Base-by-base conservation (phyloP, 805 yeast species). In the Peterozyma xylosa region DNA sequence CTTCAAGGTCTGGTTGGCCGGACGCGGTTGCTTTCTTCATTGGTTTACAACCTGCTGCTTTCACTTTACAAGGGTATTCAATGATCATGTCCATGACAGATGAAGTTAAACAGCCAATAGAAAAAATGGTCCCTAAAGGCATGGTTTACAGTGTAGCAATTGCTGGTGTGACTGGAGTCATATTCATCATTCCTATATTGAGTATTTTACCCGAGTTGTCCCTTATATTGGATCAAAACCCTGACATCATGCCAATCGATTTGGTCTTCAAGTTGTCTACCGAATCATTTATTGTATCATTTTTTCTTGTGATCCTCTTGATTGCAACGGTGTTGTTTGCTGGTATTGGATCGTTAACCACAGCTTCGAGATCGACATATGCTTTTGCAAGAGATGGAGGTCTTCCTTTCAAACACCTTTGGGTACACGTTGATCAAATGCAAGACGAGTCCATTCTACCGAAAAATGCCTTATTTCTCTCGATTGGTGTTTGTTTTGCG, bases 361-460 rank as follows among this genome's bases (percentile, higher is more conserved):
- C 95, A 0, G 85, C 89, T 2, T 84, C 93, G 2, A 74, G 95
- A 70, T 74, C 82, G n/a, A 85, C 88, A 0, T 86, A 76, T 57
- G 83, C 87, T 21, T 80, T 86, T 64, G 87, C 91, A 42, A 74
- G 95, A 64, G 95, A 86, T 58, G 86, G 81, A 33, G 95, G 89
- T 0, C 61, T 86, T 37, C 95, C 95, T 2, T 75, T 68, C 52
- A 73, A 77, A 44, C 67, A 73, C 11, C 52, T 74, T 13, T 85
- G 90, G 88, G 73, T 78, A 3, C 72, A 73, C 52, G 86, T 86
- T 36, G 82, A 81, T 51, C 58, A 67, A 6, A 70, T 75, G 10
- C 65, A 50, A 3, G 76, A 75, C 44, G 69, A 73, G 43, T 76
- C 76, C 37, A 72, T 70, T 30, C 79, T 85, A 17, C 95, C 95